Percentiles rank a stretch among this genome's conserved stretches.
phyloP scores from a whole-genome alignment of 345 rosid genomes.

The Linum usitatissimum region DNA sequence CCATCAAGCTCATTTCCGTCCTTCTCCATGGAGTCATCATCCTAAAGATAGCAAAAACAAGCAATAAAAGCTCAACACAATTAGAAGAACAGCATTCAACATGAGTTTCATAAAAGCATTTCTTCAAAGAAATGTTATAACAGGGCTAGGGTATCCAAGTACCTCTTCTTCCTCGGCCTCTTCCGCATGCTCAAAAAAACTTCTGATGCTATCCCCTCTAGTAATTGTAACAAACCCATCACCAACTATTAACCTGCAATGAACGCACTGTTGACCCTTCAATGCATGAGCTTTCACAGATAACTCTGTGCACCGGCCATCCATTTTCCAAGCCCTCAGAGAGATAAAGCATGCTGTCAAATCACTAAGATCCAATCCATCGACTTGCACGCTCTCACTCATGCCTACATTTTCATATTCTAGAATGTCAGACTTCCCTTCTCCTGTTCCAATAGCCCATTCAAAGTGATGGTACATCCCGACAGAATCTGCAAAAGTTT shows the following conservation, averaged over 20 bases:
- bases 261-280: conserved; percentile 79
- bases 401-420: conserved; percentile 77
- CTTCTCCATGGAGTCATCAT: conserved; percentile 86
- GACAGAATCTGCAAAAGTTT: conserved; percentile 55
- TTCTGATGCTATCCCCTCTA: conserved; percentile 68
- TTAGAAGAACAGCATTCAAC: not conserved
- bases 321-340: conserved; percentile 68
- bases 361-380: conserved; percentile 61
- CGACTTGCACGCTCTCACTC: conserved; percentile 46
- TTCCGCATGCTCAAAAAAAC: conserved; percentile 92
- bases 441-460: conserved; percentile 91
- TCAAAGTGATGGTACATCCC: conserved; percentile 79
- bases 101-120: not conserved
- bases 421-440: conserved; percentile 79
- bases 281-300: conserved; percentile 87
- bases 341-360: conserved; percentile 69
- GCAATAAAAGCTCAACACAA: not conserved
- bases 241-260: conserved; percentile 85
- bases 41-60: conserved; percentile 34
- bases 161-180: conserved; percentile 99
- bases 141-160: conserved; percentile 9
- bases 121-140: too few relatives aligned
- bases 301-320: conserved; percentile 69
- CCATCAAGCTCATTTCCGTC: conserved; percentile 97
- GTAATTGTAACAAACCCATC: conserved; percentile 80